These are phyloP conservation scores for Tetrapyrgos nigripes DNA, from an alignment of 1,284 basidiomycete genomes.

Conservation along the genomic window DNA sequence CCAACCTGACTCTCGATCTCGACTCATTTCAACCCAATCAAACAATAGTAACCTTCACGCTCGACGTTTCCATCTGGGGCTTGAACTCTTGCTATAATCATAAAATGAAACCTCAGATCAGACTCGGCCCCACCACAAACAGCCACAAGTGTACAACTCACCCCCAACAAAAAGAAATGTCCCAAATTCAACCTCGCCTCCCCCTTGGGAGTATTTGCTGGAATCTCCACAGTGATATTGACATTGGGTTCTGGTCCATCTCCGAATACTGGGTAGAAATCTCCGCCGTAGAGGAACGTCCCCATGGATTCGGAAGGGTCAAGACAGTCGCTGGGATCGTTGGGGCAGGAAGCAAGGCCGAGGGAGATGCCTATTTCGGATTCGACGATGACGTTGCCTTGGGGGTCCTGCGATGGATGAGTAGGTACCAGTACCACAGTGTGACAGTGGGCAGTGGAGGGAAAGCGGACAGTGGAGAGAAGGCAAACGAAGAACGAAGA, in stretches of 20 bases:
- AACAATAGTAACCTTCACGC: too few species aligned
- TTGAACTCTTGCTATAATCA: too few species aligned
- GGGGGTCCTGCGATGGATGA: too few species aligned
- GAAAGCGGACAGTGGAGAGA: not conserved
- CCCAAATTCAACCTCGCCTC: constrained; percentile 6
- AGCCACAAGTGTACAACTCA: too few species aligned
- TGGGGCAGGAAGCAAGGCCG: constrained; percentile 3
- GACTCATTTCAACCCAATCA: too few species aligned
- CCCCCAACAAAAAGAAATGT: constrained; percentile 6
- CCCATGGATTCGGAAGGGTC: not conserved
- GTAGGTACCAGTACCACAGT: too few species aligned
- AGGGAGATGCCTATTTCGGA: constrained; percentile 5
- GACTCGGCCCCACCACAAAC: too few species aligned
- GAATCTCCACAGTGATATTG: constrained; percentile 7
- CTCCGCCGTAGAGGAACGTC: constrained; percentile 7
- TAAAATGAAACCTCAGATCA: too few species aligned
- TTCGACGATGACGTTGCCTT: not conserved
- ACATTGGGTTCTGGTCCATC: not conserved
- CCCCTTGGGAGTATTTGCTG: constrained; percentile 3
- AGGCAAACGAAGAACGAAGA: not conserved
- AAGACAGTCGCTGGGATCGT: not conserved
- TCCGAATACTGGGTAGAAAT: constrained; percentile 6
- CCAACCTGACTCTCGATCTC: too few species aligned
- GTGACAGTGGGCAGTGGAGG: too few species aligned
- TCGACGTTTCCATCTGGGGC: too few species aligned